Conservation (phyloP, 148 eudicot genomes). For the Heliamphora exappendiculata region DNA sequence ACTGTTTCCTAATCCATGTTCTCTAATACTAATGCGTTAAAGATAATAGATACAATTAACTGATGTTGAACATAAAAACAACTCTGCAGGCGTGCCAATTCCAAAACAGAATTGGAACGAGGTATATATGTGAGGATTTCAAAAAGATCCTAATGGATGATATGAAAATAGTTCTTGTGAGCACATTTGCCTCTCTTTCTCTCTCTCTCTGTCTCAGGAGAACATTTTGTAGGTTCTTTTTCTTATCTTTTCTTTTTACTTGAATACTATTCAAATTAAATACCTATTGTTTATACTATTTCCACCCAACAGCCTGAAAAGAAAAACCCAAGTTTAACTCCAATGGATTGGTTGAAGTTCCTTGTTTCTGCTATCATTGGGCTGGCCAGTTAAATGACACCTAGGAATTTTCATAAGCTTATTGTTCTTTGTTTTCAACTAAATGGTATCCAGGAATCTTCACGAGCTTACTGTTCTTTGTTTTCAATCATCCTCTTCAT, state of each 20-base stretch:
- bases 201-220: neutral
- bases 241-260: neutral
- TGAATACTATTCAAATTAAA: too few species aligned
- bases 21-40: neutral
- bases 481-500: neutral
- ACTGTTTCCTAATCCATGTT: neutral
- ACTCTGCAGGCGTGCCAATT: slow-evolving; percentile 55
- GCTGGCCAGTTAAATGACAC: slow-evolving; percentile 53
- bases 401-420: neutral
- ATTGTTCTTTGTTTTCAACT: neutral
- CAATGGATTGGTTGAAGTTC: slow-evolving; percentile 97
- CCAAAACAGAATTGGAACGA: slow-evolving; percentile 45
- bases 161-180: slow-evolving; percentile 89
- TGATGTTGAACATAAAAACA: neutral
- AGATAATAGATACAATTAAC: neutral
- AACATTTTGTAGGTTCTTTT: too few species aligned
- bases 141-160: slow-evolving; percentile 97
- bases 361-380: slow-evolving; percentile 86
- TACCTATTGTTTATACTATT: neutral
- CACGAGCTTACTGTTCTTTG: neutral
- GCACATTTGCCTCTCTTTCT: slow-evolving; percentile 13
- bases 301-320: slow-evolving; percentile 70
- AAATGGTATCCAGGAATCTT: neutral
- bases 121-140: slow-evolving; percentile 87
- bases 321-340: slow-evolving; percentile 93